Base-by-base conservation (phyloP, 1,139 yeast genomes). In the Blastobotrys illinoisensis region DNA sequence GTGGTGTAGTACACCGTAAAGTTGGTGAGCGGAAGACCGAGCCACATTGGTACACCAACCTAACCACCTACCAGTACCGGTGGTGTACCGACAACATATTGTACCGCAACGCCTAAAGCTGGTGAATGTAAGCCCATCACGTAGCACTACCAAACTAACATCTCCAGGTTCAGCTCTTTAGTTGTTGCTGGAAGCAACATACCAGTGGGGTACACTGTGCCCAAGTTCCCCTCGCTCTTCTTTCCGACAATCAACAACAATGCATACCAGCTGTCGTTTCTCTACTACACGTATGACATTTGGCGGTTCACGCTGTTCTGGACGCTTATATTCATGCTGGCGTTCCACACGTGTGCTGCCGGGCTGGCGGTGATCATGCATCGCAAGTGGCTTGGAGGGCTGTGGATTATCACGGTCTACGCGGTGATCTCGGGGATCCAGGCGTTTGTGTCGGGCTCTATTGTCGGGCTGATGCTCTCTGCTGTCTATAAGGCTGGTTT, bases 291-390 rank as follows among this genome's bases (percentile, higher is more conserved):
- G 1, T 61, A 67, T 36, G 97, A 90, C 64, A 81, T 91, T n/a
- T 90, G 96, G 96, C 71, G 71, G 61, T 93, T 88, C 74, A 88
- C 96, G 0, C 76, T 88, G 5, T 78, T 72, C 61, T 93, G 99
- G 99, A 79, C 87, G 7, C 64, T 93, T 51, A 83, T 90, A 13
- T 71, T 88, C 60, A 85, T 80, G 66, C 55, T 57, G 2, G 80
- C 78, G 1, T 78, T 88, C 59, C 89, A 89, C 68, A 68, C 76
- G 2, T 73, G 81, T 0, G 86, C 93, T 0, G 96, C 95, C 0
- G 48, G 74, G 0, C 70, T 85, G 58, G 93, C 95, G 0, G 77
- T 81, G 1, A 60, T 78, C 28, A 79, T 78, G 53, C 81, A 78
- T 58, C 70, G 81, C 51, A 49, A 47, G 18, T 56, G 69, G 28